Percentiles rank a stretch among this genome's conserved stretches.
Conservation (phyloP, 2,329 filamentous ascomycete genomes). For the Scedosporium dehoogii region DNA sequence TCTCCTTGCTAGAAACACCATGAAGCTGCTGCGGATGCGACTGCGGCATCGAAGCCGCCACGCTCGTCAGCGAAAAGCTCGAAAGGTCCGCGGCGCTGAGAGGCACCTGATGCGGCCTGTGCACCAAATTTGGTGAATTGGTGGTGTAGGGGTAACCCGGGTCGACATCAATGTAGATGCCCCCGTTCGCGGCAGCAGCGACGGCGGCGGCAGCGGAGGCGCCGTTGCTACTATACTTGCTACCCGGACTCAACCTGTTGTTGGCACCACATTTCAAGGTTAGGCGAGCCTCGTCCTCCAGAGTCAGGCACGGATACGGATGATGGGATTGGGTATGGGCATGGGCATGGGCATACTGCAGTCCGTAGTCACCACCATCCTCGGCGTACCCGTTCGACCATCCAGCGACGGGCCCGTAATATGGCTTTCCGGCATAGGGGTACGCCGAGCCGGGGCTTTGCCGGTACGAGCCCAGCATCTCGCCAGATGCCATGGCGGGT, state of each 20-base stretch:
- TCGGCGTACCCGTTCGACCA: conserved; percentile 26
- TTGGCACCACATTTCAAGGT: conserved; percentile 11
- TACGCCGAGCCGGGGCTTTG: conserved; percentile 17
- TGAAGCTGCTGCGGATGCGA: conserved; percentile 17
- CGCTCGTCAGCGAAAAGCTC: conserved; percentile 29
- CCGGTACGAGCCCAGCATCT: conserved; percentile 2
- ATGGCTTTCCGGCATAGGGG: conserved; percentile 20
- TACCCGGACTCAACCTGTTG: conserved; percentile 21
- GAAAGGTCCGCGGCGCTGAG: conserved; percentile 19
- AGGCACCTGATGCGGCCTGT: conserved; percentile 18
- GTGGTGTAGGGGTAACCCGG: conserved; percentile 21
- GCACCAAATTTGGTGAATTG: conserved; percentile 19
- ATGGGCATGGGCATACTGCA: conserved; percentile 20
- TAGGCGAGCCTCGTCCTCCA: neutral
- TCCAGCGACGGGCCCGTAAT: conserved; percentile 22
- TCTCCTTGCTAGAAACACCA: conserved; percentile 14
- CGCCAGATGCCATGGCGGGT: neutral
- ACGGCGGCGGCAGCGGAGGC: conserved; percentile 15
- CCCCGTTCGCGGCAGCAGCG: conserved; percentile 12
- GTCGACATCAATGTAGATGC: conserved; percentile 26
- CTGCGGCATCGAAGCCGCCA: conserved; percentile 25
- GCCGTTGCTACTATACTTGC: conserved; percentile 21
- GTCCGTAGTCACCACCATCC: conserved; percentile 26
- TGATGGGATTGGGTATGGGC: conserved; percentile 10
- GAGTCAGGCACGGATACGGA: neutral